phyloP scores from a whole-genome alignment of 192 early-diverging fungal species.

The Coemansia sp. region DNA sequence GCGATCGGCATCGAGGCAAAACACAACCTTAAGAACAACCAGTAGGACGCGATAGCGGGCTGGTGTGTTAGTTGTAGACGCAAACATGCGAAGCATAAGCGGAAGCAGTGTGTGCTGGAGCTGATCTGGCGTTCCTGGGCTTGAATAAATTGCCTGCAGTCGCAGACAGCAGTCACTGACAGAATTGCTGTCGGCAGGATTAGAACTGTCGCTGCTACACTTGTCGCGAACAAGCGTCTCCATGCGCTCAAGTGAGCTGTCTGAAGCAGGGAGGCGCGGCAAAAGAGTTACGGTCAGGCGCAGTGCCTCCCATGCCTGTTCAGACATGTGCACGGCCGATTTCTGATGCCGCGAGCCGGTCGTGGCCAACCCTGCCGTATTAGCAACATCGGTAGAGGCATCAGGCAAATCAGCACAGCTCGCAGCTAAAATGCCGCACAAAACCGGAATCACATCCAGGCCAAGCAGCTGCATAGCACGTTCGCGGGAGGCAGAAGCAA shows the following conservation, averaged over 20 bases:
- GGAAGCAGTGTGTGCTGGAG: conserved; percentile 59
- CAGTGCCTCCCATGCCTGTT: conserved; percentile 34
- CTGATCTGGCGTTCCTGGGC: conserved; percentile 18
- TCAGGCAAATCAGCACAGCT: not conserved
- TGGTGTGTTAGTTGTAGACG: conserved; percentile 62
- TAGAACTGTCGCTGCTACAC: not conserved
- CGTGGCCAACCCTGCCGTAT: not conserved
- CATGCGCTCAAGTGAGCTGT: not conserved
- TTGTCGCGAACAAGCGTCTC: conserved; percentile 7
- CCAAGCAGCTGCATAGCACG: conserved; percentile 26
- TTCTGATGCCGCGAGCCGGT: not conserved
- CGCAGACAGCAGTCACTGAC: not conserved
- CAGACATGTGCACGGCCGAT: conserved; percentile 14
- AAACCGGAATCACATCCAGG: conserved; percentile 7
- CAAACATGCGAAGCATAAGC: conserved; percentile 69
- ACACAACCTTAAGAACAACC: conserved; percentile 58
- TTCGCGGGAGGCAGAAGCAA: conserved; percentile 15
- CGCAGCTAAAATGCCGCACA: conserved; percentile 13
- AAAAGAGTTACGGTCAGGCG: conserved; percentile 22
- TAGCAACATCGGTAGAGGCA: not conserved
- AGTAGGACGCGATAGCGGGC: conserved; percentile 68
- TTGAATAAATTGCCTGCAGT: conserved; percentile 6
- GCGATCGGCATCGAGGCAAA: conserved; percentile 48
- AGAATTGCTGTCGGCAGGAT: no score
- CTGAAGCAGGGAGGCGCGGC: conserved; percentile 20